A percentile compares a stretch with the other conserved stretches of the same genome.
Conservation (phyloP, 2,329 filamentous ascomycete species). For the Fusarium pseudograminearum region DNA sequence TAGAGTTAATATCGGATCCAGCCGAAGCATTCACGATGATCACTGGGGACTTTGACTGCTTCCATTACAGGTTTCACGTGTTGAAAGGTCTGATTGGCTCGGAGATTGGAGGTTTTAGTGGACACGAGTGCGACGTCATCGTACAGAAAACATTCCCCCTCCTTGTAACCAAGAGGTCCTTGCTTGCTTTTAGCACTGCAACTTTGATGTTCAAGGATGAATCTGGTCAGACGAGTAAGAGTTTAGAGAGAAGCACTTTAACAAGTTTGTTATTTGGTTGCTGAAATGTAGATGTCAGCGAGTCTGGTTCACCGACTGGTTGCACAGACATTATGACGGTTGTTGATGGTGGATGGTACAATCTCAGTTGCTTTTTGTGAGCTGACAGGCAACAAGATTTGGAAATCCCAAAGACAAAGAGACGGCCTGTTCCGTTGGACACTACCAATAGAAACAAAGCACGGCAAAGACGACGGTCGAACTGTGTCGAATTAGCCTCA, state of each 20-base stretch:
- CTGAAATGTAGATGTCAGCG: not conserved
- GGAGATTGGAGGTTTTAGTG: constrained; percentile 11
- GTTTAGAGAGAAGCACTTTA: not conserved
- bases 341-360: not conserved
- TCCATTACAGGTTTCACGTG: constrained; percentile 20
- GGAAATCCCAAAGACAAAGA: not conserved
- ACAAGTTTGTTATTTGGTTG: constrained; percentile 15
- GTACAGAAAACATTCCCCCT: constrained; percentile 29
- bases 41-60: constrained; percentile 25
- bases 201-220: constrained; percentile 20
- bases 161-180: constrained; percentile 28
- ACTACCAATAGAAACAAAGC: not conserved
- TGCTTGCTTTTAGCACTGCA: constrained; percentile 25
- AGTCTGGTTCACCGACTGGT: not conserved
- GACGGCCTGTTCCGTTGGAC: not conserved
- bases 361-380: no score
- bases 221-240: constrained; percentile 5
- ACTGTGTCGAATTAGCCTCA: constrained; percentile 15
- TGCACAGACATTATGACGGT: constrained; percentile 4
- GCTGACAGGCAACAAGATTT: no score
- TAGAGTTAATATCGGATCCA: constrained; percentile 20
- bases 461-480: constrained; percentile 21
- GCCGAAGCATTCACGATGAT: constrained; percentile 43
- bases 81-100: constrained; percentile 26
- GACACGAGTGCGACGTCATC: constrained; percentile 43